Evolutionary conservation across 768 basidiomycete species (phyloP), one percentile per base, ranked within the genome.

Genomic region (Rossbeevera mucosa): DNA sequence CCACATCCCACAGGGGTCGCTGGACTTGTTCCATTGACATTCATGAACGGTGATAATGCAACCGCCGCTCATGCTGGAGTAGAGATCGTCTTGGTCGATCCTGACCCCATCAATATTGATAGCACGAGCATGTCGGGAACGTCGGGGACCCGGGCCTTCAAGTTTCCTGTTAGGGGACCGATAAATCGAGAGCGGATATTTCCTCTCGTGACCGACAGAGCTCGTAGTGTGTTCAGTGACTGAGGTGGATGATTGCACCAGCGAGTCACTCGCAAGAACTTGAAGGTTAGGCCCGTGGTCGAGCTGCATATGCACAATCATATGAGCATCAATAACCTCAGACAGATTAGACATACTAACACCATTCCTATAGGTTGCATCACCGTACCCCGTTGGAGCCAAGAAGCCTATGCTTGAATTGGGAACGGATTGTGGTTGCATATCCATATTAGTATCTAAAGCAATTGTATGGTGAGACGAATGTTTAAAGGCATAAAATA

Each of bases 71-170:
- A 8, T 21, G 18, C n/a, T n/a, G 11, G 26, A 26, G 43, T 6
- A 31, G 44, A 51, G 28, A 30, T 52, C 54, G 1, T 36, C 54
- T 24, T 47, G 22, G 42, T 55, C 50, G 46, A 55, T 47, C 50
- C 41, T 21, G 2, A 44, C 2, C 2, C 46, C 50, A 18, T 28
- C 31, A 2, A 47, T 11, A 31, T 30, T 33, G 44, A 52, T 22
- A 3, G 46, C 48, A 16, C 26, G 25, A 18, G 40, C 21, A 12
- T 31, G 42, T 25, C 7, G 50, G 20, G 5, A 33, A 38, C 21
- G 25, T 26, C 24, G 41, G 41, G 16, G 18, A 25, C 50, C 38
- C 13, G n/a, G 28, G 13, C 29, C 28, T 2, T n/a, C n/a, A n/a
- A n/a, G n/a, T n/a, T 30, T 45, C 44, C 29, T 29, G 2, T 43